phyloP scores from a whole-genome alignment of 2,329 filamentous ascomycete genomes.

The Kalmusia sp. region DNA sequence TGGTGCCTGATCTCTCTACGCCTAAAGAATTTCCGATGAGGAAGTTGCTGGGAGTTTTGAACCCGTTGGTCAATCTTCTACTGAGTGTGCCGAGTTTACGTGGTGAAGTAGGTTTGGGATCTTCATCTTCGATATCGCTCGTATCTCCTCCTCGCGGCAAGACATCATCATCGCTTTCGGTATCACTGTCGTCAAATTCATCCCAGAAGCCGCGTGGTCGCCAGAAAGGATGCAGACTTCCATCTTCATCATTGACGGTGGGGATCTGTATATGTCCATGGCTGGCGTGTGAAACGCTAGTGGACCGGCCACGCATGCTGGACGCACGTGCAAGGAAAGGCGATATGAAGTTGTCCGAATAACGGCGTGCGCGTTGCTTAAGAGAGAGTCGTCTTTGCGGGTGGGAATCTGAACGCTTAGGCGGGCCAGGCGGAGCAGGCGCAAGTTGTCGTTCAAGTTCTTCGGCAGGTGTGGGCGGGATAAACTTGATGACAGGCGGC shows the following conservation, averaged over 20 bases:
- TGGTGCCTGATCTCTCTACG: slow-evolving; percentile 54
- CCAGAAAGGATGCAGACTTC: slow-evolving; percentile 67
- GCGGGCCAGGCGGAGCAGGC: slow-evolving; percentile 24
- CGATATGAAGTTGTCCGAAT: slow-evolving; percentile 53
- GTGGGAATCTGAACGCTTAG: slow-evolving; percentile 40
- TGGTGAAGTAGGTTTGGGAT: slow-evolving; percentile 20
- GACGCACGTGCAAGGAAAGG: slow-evolving; percentile 46
- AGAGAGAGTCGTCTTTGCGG: slow-evolving; percentile 50
- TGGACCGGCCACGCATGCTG: slow-evolving; percentile 31
- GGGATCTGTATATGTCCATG: slow-evolving; percentile 32
- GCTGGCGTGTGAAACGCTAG: slow-evolving; percentile 27
- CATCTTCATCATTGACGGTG: slow-evolving; percentile 48
- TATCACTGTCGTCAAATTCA: slow-evolving; percentile 54
- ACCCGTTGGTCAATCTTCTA: slow-evolving; percentile 44
- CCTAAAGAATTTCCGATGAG: slow-evolving; percentile 64
- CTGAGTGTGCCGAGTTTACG: slow-evolving; percentile 30
- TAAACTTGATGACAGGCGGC: slow-evolving; percentile 63
- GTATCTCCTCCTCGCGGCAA: slow-evolving; percentile 57
- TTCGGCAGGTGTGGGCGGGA: slow-evolving; percentile 60
- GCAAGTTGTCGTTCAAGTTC: slow-evolving; percentile 53
- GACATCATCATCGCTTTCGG: slow-evolving; percentile 43
- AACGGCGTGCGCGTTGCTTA: slow-evolving; percentile 53
- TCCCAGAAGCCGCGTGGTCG: slow-evolving; percentile 70
- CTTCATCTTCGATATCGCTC: slow-evolving; percentile 44
- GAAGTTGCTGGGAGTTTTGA: slow-evolving; percentile 53